Evolutionary conservation across 2,329 filamentous ascomycete species (phyloP), one percentile per base, ranked within the genome.

Genomic region (Phoma herbarum): DNA sequence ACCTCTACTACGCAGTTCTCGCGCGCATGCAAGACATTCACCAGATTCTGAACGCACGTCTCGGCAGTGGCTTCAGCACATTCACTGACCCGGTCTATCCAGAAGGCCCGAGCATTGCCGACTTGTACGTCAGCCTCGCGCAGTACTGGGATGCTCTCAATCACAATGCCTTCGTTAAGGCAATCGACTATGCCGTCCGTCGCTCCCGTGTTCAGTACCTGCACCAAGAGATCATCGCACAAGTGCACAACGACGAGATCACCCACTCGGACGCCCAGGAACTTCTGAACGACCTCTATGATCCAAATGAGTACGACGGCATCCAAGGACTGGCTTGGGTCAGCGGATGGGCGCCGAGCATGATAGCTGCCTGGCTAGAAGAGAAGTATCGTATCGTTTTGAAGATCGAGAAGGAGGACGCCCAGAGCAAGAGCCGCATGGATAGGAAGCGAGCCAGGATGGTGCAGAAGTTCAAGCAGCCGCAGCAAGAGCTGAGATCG

Each of bases 1-100:
- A 75, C 57, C 25, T 77, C 12, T 77, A 73, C 64, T 75, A 75
- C 28, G 69, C 68, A 1, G 41, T 69, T 11, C 46, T 75, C 14
- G 63, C 67, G 4, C 65, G 62, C 31, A 64, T 75, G 47, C 65
- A 70, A 37, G 68, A 68, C 8, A 65, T 72, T n/a, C 63, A 70
- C 45, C 59, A 68, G 4, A 50, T 54, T 0, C 50, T 77, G 52
- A 57, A 56, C 7, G 31, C 67, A 2, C 73, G 71, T 12, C 54
- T 75, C 29, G 50, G 57, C 14, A 70, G 66, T 44, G 62, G 63
- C 45, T 75, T 77, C 69, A 69, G 58, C 61, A 16, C 25, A 1
- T 35, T 59, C 2, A 37, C 39, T 9, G 56, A 64, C 16, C 9
- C 10, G 2, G 35, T 74, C 26, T 68, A 59, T 44, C 11, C 47